Evolutionary conservation across 2,329 filamentous ascomycete genomes (phyloP).

Genomic region (Colletotrichum siamense): DNA sequence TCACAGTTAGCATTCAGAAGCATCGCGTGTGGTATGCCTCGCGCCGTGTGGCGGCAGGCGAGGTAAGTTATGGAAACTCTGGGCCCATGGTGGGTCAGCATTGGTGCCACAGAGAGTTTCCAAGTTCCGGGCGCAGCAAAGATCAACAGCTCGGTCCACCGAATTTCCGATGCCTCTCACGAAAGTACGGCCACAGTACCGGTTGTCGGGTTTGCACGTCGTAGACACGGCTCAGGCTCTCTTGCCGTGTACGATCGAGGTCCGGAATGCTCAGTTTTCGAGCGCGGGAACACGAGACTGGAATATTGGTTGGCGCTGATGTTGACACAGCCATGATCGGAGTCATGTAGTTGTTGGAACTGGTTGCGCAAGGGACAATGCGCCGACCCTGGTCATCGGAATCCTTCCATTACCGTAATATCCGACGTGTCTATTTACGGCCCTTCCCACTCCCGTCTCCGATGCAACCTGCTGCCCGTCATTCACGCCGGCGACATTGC

Average conservation of each 20-base stretch:
- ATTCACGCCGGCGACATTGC: background rate
- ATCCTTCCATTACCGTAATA: background rate
- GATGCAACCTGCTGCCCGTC: background rate
- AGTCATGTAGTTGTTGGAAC: background rate
- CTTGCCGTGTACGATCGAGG: background rate
- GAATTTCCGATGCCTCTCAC: background rate
- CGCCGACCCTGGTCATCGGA: background rate
- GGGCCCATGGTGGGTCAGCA: background rate
- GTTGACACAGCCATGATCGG: background rate
- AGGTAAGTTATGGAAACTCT: background rate
- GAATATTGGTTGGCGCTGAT: background rate
- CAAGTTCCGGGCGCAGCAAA: background rate
- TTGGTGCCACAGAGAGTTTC: background rate
- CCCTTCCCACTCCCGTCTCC: background rate
- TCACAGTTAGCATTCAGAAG: background rate
- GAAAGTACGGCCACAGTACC: conserved; percentile 12
- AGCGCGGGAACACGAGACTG: background rate
- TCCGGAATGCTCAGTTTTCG: background rate
- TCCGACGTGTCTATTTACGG: background rate
- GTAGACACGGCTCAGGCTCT: background rate
- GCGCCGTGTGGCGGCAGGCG: background rate
- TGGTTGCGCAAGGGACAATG: background rate
- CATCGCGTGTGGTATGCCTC: background rate
- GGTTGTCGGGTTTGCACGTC: background rate
- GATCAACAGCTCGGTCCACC: background rate